Evolutionary conservation across 768 basidiomycete species (phyloP), one percentile per base, ranked within the genome.

Genomic region (Rhodosporidiobolus odoratus): DNA sequence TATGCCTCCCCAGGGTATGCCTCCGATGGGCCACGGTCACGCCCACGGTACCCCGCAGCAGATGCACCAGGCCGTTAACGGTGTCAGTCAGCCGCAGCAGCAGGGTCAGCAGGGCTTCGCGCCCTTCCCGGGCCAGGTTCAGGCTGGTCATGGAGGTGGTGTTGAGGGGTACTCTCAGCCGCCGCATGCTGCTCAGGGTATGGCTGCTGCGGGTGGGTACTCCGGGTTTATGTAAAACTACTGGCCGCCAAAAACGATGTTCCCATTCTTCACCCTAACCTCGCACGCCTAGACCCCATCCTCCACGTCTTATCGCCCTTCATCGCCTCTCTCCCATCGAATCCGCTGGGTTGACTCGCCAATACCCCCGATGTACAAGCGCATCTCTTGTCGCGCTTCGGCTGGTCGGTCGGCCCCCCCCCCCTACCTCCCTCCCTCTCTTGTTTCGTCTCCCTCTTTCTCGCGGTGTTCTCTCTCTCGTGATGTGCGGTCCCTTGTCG

Each of bases 41-140:
- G 21, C 38, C 32, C 56, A 57, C 47, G 67, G 56, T 23, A 23
- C 41, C 30, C 40, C 61, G 9, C 50, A 50, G 43, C 57, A n/a
- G 37, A 25, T 23, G 48, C 37, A 63, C 32, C 68, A 37, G 32
- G n/a, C 23, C 37, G 62, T 48, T 45, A 37, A 32, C 47, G 45
- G 43, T 43, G 59, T 41, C 19, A 41, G 40, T 25, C 27, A 45
- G 43, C 12, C 48, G 48, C 21, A 50, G 12, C 21, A 38, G 41
- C 59, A 67, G 35, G 59, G 54, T 47, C 62, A 57, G 21, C 53
- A 27, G 25, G 53, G 27, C 17, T 65, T 64, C 38, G 63, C 62
- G 16, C 62, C 63, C 23, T 65, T 69, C 63, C 62, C 58, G 21
- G 62, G 58, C 35, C 47, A n/a, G n/a, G n/a, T n/a, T n/a, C n/a